Evolutionary conservation across 2,329 filamentous ascomycete species (phyloP).

Genomic region (Orbilia javanica): DNA sequence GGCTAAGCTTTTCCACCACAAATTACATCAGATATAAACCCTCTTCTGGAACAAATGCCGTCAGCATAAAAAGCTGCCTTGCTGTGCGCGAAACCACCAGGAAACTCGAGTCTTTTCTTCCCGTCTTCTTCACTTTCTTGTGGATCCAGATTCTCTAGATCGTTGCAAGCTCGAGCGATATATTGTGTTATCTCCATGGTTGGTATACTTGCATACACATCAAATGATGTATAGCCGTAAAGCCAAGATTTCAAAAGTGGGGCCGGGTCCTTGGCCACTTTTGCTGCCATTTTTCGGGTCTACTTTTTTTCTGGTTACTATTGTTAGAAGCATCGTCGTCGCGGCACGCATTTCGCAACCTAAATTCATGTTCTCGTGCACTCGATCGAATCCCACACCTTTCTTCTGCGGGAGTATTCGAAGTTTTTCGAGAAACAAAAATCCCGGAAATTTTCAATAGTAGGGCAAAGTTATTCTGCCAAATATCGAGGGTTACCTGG

Average conservation of each 20-base stretch:
- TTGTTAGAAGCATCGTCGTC: slow-evolving; percentile 1
- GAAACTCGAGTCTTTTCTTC: neutral
- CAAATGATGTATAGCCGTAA: slow-evolving; percentile 12
- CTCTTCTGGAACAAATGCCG: neutral
- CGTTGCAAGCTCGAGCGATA: neutral
- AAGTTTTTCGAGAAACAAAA: no score
- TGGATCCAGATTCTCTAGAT: neutral
- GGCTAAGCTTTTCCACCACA: neutral
- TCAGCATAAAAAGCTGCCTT: neutral
- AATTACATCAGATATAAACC: neutral
- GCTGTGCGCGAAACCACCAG: neutral
- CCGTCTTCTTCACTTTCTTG: neutral
- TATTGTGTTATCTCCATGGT: no score
- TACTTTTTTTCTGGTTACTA: neutral
- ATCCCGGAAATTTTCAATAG: no score
- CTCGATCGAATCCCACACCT: no score
- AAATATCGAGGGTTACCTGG: no score
- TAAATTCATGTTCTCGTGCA: neutral
- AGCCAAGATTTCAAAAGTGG: neutral
- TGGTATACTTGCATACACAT: neutral
- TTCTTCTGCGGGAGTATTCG: no score
- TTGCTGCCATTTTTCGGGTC: neutral
- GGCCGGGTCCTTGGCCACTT: neutral
- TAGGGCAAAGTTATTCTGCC: no score
- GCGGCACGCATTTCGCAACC: neutral